Evolutionary conservation across 768 basidiomycete species (phyloP).

Genomic region (Termitomyces sp.): DNA sequence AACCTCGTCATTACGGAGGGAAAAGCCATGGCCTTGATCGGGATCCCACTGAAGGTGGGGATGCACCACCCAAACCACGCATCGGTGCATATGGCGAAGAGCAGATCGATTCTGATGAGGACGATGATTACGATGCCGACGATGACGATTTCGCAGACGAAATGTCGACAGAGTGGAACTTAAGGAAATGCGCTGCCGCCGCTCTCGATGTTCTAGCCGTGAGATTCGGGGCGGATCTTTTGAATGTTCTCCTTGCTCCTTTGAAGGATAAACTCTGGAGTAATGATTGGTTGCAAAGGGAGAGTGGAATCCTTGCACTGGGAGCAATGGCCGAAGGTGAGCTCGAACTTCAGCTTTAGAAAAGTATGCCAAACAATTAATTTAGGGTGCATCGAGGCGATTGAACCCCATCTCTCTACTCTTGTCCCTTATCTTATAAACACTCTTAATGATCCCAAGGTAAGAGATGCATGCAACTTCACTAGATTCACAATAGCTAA

Average conservation of each 20-base stretch:
- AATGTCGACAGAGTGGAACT: constrained; percentile 97
- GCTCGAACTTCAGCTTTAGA: constrained; percentile 11
- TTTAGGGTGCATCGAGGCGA: constrained; percentile 91
- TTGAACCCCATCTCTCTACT: constrained; percentile 92
- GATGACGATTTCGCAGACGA: constrained; percentile 95
- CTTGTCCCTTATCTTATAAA: constrained; percentile 91
- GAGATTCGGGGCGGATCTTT: constrained; percentile 82
- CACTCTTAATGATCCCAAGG: constrained; percentile 89
- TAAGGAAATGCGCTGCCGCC: constrained; percentile 96
- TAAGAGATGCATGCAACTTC: constrained; percentile 27
- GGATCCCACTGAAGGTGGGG: constrained; percentile 38
- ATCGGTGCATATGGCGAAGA: constrained; percentile 77
- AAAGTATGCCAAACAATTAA: neutral
- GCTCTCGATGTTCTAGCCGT: constrained; percentile 96
- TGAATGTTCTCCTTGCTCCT: constrained; percentile 83
- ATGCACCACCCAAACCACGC: constrained; percentile 32
- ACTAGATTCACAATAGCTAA: constrained; percentile 4
- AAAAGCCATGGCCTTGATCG: constrained; percentile 85
- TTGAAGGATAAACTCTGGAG: constrained; percentile 94
- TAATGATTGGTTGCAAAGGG: constrained; percentile 87
- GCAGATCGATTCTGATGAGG: constrained; percentile 77
- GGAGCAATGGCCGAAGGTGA: constrained; percentile 98
- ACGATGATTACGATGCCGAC: constrained; percentile 83
- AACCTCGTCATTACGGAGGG: constrained; percentile 85
- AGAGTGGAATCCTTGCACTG: constrained; percentile 92